phyloP scores from a whole-genome alignment of 352 stramenopile species.

The Phytophthora idaei region DNA sequence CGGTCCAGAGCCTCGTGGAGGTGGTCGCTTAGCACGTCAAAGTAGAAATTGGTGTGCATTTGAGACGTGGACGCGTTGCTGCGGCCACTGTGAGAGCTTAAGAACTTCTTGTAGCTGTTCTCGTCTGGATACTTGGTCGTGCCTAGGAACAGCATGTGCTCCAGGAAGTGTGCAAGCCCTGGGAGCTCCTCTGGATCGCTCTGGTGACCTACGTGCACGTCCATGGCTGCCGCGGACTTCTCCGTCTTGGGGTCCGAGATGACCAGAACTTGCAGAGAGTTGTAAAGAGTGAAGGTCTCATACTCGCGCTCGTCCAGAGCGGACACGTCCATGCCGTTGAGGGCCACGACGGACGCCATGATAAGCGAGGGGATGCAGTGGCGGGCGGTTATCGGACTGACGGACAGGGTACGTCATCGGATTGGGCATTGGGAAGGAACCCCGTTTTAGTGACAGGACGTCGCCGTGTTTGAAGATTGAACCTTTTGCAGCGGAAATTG shows the following conservation, averaged over 20 bases:
- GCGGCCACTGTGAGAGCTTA: slow-evolving; percentile 93
- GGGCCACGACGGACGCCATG: slow-evolving; percentile 44
- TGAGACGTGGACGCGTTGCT: slow-evolving; percentile 97
- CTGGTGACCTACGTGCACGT: slow-evolving; percentile 95
- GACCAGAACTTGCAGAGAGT: slow-evolving; percentile 76
- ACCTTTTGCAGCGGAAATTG: background rate
- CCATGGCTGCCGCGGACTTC: slow-evolving; percentile 93
- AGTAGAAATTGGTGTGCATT: slow-evolving; percentile 98
- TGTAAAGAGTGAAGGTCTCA: slow-evolving; percentile 53
- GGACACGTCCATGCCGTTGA: slow-evolving; percentile 67
- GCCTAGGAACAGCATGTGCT: slow-evolving; percentile 98
- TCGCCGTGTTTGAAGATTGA: background rate
- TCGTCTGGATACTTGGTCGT: slow-evolving; percentile 96
- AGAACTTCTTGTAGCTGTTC: slow-evolving; percentile 93
- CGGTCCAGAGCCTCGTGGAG: slow-evolving; percentile 92
- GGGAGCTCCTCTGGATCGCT: slow-evolving; percentile 88
- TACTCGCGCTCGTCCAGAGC: slow-evolving; percentile 71
- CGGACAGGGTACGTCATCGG: slow-evolving; percentile 6
- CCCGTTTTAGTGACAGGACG: slow-evolving; percentile 1
- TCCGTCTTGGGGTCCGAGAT: slow-evolving; percentile 93
- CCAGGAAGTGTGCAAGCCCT: slow-evolving; percentile 91
- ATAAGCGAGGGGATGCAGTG: background rate
- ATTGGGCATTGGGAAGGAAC: background rate
- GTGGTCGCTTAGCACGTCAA: slow-evolving; percentile 90
- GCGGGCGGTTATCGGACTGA: slow-evolving; percentile 8